Evolutionary conservation across 331 rosid species (phyloP), one percentile per base, ranked within the genome.

Genomic region (Malus hybrid): DNA sequence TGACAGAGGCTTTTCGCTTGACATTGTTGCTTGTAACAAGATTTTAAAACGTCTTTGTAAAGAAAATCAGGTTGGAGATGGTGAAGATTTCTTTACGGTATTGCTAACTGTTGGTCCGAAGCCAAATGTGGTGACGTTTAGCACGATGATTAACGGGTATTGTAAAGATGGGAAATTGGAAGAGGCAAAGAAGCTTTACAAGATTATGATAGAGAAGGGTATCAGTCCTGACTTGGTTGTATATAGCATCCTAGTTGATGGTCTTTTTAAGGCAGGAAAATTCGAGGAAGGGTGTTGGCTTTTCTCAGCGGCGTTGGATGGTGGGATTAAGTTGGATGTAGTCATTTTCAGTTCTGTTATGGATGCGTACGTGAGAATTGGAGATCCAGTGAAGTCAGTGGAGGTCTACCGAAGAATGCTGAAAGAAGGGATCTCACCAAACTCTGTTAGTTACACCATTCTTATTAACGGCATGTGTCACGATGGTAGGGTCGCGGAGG

Each of bases 291-390:
- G 82, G 44, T 67, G 62, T 46, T 27, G 15, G 14, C 73, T 82
- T 61, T 64, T 73, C 4, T 50, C 52, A 14, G 61, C 7, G 67
- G 82, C 79, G 55, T 77, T 73, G 12, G 80, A 68, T 24, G 42
- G 70, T 16, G 79, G 79, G 28, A 34, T 54, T 11, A 73, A 67
- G 64, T 69, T 82, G 64, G 85, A 77, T 68, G 73, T 68, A 46
- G 85, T 82, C 50, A 82, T 56, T 24, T 73, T 77, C 44, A 73
- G 85, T 42, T 82, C 82, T 2, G 66, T 82, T 22, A 77, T 82
- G 82, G 85, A 82, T 82, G 79, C 82, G 6, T 78, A 78, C 69
- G 85, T 67, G 52, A 78, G 82, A 82, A 29, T 18, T 68, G 79
- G 76, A 36, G 68, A 73, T 69, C n/a, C 54, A 10, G 27, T 42